Evolutionary conservation across 257 asterid species (phyloP), one percentile per base, ranked within the genome.

Genomic region (Gynochthodes officinalis): DNA sequence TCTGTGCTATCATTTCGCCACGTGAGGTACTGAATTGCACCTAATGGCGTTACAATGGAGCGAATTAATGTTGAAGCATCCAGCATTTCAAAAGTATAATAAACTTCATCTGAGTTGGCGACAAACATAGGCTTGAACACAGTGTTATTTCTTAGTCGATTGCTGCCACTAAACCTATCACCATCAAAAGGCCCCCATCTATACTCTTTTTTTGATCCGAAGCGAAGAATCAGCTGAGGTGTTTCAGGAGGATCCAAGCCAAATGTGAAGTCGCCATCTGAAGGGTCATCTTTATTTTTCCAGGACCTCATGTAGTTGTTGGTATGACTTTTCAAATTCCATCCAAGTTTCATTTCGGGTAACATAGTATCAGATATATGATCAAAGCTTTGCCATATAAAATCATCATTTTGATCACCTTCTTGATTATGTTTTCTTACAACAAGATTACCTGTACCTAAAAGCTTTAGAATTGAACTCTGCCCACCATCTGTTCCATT

Each of bases 141-240:
- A 1, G 68, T 32, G 12, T 84, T 79, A 3, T 69, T 49, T 59
- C 63, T 79, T 13, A 79, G 37, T 27, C 42, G 48, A 35, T 43
- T 46, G 5, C 71, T 42, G 35, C 86, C 85, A 28, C 85, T 82
- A 13, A 81, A 75, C 43, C 69, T 69, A 2, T 76, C 32, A 15
- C 88, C 88, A 61, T 79, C 77, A 77, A 86, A 84, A 5, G 90
- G 88, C 21, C 87, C 88, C 86, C 87, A 83, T 65, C 83, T 84
- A 48, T 80, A 82, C 14, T 18, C 33, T 33, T 33, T 30, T 1
- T 15, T 30, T 21, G 75, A 72, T 8, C 49, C 48, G 13, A 21
- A 71, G 7, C 63, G 53, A 14, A 82, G 69, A n/a, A 82, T 50
- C 72, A 70, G 52, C 72, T 81, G 83, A 62, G 88, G 88, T 12